These are phyloP conservation scores for Taxawa tesnikishii DNA, from an alignment of 2,329 filamentous ascomycete genomes.

Conservation along the genomic window DNA sequence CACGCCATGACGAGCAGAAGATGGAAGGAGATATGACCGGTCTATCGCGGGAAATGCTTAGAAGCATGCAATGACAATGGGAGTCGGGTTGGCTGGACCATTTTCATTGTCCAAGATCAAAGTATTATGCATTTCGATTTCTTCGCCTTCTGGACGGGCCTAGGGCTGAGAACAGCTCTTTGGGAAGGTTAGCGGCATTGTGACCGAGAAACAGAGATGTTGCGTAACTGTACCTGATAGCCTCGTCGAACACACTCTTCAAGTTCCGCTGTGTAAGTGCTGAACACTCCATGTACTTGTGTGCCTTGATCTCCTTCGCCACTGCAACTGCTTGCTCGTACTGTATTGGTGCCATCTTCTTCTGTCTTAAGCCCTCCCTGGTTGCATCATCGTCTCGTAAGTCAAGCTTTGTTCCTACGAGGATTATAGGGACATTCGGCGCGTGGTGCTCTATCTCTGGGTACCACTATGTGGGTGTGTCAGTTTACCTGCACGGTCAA, in stretches of 20 bases:
- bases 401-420: constrained; percentile 95
- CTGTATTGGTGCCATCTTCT: constrained; percentile 94
- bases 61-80: no score
- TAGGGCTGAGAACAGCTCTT: constrained; percentile 61
- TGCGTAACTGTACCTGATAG: constrained; percentile 63
- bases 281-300: constrained; percentile 97
- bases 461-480: constrained; percentile 67
- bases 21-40: no score
- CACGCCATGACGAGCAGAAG: no score
- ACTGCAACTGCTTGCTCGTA: constrained; percentile 84
- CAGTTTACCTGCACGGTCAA: background rate
- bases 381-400: constrained; percentile 79
- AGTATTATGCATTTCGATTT: constrained; percentile 59
- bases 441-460: constrained; percentile 97
- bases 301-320: constrained; percentile 87
- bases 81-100: no score
- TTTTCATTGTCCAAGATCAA: no score
- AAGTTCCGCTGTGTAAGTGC: constrained; percentile 91
- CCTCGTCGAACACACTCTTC: constrained; percentile 98
- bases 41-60: no score
- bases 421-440: constrained; percentile 87
- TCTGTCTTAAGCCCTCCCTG: constrained; percentile 68
- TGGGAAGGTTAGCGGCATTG: constrained; percentile 6
- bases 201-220: background rate
- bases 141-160: constrained; percentile 47